Conservation (phyloP, 441 rosid genomes). For the Rhodomyrtus psidioides region DNA sequence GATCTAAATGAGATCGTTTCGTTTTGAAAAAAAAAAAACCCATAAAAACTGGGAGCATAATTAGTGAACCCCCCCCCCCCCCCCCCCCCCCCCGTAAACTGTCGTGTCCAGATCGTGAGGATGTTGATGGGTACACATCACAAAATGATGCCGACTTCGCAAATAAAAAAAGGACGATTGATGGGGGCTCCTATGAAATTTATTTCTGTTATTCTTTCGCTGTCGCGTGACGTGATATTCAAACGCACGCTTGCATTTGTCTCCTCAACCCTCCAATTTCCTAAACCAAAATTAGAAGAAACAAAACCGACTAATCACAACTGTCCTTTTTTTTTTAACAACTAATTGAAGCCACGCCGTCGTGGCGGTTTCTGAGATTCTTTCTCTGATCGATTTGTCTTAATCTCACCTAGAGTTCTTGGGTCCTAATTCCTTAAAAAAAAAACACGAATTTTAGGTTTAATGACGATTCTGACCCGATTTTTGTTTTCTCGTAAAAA, state of each 20-base stretch:
- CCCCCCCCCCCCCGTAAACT: too few species aligned
- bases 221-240: slow-evolving; percentile 19
- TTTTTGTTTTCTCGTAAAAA: too few species aligned
- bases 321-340: not conserved
- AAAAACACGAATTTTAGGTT: too few species aligned
- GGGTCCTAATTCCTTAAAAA: too few species aligned
- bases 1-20: too few species aligned
- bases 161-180: not conserved
- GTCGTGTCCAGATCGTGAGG: not conserved
- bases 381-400: not conserved
- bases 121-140: not conserved
- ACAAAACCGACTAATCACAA: not conserved
- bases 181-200: not conserved
- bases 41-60: too few species aligned
- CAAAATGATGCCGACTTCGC: not conserved
- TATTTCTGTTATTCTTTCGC: slow-evolving; percentile 3
- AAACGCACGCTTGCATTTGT: slow-evolving; percentile 13
- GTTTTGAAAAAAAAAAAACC: too few species aligned
- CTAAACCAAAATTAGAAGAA: not conserved
- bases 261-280: not conserved
- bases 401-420: not conserved
- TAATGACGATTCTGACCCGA: too few species aligned
- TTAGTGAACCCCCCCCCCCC: too few species aligned
- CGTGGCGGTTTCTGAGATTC: not conserved
- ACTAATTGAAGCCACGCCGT: not conserved